phyloP scores from a whole-genome alignment of 148 eudicot genomes.

The Amaranthus cruentus region DNA sequence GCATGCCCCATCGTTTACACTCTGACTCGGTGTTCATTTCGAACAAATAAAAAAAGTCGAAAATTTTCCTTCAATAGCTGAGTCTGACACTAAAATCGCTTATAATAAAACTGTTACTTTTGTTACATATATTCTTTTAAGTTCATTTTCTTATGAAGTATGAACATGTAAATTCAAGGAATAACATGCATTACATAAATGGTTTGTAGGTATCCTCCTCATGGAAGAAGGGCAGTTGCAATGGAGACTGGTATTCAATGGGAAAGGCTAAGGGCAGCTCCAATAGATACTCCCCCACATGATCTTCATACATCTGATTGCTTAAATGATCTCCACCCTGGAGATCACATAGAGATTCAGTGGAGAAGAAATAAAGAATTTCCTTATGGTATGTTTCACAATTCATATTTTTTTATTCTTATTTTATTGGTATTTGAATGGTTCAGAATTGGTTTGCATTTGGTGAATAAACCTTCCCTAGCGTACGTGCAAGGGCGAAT shows the following conservation, averaged over 20 bases:
- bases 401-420: background rate
- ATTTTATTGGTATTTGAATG: too few relatives aligned
- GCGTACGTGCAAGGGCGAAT: too few relatives aligned
- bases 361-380: slow-evolving; percentile 96
- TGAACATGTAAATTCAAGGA: background rate
- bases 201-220: slow-evolving; percentile 74
- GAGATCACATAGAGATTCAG: slow-evolving; percentile 94
- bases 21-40: too few relatives aligned
- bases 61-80: too few relatives aligned
- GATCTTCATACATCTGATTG: slow-evolving; percentile 76
- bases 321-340: slow-evolving; percentile 66
- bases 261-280: slow-evolving; percentile 83
- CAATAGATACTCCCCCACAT: slow-evolving; percentile 64
- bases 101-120: too few relatives aligned
- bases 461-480: too few relatives aligned
- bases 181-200: background rate
- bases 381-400: slow-evolving; percentile 73
- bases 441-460: too few relatives aligned
- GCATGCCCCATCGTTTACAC: too few relatives aligned
- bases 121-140: too few relatives aligned
- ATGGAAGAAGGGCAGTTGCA: slow-evolving; percentile 75
- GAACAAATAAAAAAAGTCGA: too few relatives aligned
- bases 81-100: too few relatives aligned
- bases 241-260: slow-evolving; percentile 65
- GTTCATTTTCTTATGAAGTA: background rate